Percentiles rank a stretch among this genome's conserved stretches.
Evolutionary conservation across 345 rosid species (phyloP).

Genomic region (Balakata baccata): DNA sequence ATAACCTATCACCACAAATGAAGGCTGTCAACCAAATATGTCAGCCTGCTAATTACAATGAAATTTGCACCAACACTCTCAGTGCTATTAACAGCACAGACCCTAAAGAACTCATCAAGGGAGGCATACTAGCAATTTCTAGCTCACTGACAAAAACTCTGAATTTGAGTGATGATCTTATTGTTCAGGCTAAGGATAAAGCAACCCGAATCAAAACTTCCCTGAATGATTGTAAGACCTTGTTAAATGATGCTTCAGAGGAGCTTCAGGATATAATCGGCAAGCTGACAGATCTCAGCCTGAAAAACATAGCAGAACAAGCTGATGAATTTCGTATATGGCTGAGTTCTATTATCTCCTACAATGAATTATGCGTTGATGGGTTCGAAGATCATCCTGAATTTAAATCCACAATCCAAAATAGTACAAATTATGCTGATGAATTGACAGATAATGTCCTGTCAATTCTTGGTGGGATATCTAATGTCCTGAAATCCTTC

Average conservation of each 20-base stretch:
- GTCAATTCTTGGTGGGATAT: slow-evolving; percentile 19
- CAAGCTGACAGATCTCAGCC: background rate
- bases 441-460: slow-evolving; percentile 27
- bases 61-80: slow-evolving; percentile 20
- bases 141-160: slow-evolving; percentile 12
- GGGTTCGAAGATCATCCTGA: slow-evolving; percentile 8
- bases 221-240: slow-evolving; percentile 25
- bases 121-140: slow-evolving; percentile 21
- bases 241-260: slow-evolving; percentile 15
- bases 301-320: slow-evolving; percentile 3
- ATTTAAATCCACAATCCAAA: background rate
- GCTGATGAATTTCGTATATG: slow-evolving; percentile 21
- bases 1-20: slow-evolving; percentile 20
- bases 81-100: slow-evolving; percentile 18
- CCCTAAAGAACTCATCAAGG: slow-evolving; percentile 27
- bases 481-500: slow-evolving; percentile 9
- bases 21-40: slow-evolving; percentile 28
- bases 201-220: slow-evolving; percentile 11
- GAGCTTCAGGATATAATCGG: slow-evolving; percentile 17
- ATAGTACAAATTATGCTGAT: slow-evolving; percentile 9
- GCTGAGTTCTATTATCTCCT: slow-evolving; percentile 24
- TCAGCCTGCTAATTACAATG: slow-evolving; percentile 28
- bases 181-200: background rate
- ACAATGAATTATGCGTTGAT: slow-evolving; percentile 28
- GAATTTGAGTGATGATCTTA: slow-evolving; percentile 21